A percentile compares a stretch with the other conserved stretches of the same genome.
These are phyloP conservation scores for Nicotiana noctiflora DNA, from an alignment of 257 asterid species.

Conservation along the genomic window DNA sequence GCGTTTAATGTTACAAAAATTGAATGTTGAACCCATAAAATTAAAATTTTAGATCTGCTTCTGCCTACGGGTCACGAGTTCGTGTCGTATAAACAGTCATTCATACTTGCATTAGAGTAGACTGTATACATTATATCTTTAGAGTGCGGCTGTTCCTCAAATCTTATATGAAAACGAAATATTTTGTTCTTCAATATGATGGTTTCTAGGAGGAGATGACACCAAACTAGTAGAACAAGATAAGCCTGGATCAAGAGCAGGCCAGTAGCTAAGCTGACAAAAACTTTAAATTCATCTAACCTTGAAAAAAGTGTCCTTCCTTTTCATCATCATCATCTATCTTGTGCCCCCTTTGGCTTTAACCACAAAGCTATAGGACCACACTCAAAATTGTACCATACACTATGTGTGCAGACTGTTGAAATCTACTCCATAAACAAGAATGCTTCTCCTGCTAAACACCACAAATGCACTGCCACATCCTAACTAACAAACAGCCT, in stretches of 20 bases:
- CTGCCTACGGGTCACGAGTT: too few relatives aligned
- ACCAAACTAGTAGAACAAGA: not conserved
- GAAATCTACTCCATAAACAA: not conserved
- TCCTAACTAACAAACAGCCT: not conserved
- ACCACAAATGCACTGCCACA: slow-evolving; percentile 1
- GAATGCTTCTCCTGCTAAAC: not conserved
- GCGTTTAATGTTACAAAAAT: too few relatives aligned
- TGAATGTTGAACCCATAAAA: too few relatives aligned
- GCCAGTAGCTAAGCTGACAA: not conserved
- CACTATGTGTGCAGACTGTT: not conserved
- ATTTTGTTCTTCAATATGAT: too few relatives aligned
- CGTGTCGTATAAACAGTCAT: accelerated
- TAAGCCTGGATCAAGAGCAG: not conserved
- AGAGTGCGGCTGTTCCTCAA: accelerated
- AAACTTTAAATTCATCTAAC: not conserved
- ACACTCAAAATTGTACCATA: not conserved
- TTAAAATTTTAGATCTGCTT: too few relatives aligned
- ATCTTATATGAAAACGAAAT: too few relatives aligned
- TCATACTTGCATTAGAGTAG: too few relatives aligned
- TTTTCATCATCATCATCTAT: not conserved
- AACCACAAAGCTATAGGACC: not conserved
- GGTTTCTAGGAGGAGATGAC: too few relatives aligned
- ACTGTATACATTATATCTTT: too few relatives aligned
- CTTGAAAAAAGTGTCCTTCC: not conserved
- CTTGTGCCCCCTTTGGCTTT: not conserved